Evolutionary conservation across 139 green algal species (phyloP), one percentile per base, ranked within the genome.

Genomic region (Chlamydomonas sphaeroides): DNA sequence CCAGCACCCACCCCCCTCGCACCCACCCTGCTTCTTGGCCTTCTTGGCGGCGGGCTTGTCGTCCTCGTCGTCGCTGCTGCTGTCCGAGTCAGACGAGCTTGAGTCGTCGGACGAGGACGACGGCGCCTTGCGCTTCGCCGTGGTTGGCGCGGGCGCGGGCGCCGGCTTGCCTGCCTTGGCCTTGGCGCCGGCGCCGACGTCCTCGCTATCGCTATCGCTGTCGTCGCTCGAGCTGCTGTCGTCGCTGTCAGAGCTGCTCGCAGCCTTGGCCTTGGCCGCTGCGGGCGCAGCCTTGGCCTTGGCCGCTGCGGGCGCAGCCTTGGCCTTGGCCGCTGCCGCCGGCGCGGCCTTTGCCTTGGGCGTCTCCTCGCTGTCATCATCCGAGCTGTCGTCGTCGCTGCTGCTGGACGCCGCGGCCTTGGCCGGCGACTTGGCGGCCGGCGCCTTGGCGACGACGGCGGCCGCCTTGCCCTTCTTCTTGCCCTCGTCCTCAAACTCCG

Each of bases 1-100:
- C n/a, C n/a, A n/a, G n/a, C n/a, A n/a, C n/a, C n/a, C n/a, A n/a
- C n/a, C n/a, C n/a, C n/a, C n/a, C n/a, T n/a, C n/a, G n/a, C n/a
- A n/a, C n/a, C n/a, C n/a, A n/a, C n/a, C n/a, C n/a, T n/a, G n/a
- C 72, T 80, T 80, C 59, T 80, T 80, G 26, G 15, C 5, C 57
- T 80, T 80, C 61, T 70, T 70, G 57, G 49, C 32, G 1, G 23
- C 42, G 3, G 70, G 70, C 38, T 32, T 8, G 23, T 51, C 66
- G 26, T 72, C 66, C 7, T 74, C 41, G 30, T 39, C 49, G 41
- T 38, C 28, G 4, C 57, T 65, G 59, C n/a, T 38, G n/a, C 30
- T 35, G 14, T 66, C 59, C 26, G 7, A 8, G 11, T 35, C 30
- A 17, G 18, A 32, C 7, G 18, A 32, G 59, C 59, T 66, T 2